A percentile compares a stretch with the other conserved stretches of the same genome.
These are phyloP conservation scores for Antrodiella citrinella DNA, from an alignment of 768 basidiomycete genomes.

Conservation along the genomic window DNA sequence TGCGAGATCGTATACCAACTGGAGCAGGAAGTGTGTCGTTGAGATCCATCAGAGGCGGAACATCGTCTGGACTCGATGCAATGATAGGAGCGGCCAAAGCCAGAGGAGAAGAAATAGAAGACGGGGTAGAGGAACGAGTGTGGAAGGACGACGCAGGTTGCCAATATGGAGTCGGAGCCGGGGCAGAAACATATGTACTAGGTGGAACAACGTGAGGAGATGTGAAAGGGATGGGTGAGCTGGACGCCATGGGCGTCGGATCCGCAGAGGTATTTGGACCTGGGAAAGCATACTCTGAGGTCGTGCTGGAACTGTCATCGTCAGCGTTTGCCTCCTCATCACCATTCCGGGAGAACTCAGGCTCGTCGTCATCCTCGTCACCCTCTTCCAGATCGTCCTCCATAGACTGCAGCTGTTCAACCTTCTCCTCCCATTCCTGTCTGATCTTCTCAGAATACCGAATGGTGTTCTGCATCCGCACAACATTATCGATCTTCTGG, in stretches of 20 bases:
- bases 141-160: slow-evolving; percentile 39
- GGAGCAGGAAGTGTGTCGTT: slow-evolving; percentile 34
- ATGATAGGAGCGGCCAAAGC: slow-evolving; percentile 81
- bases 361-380: slow-evolving; percentile 34
- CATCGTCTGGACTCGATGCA: slow-evolving; percentile 54
- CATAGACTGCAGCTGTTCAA: slow-evolving; percentile 56
- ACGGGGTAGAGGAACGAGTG: slow-evolving; percentile 82
- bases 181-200: slow-evolving; percentile 20
- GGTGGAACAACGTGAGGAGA: slow-evolving; percentile 5
- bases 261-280: slow-evolving; percentile 40
- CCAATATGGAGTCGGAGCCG: slow-evolving; percentile 30
- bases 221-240: slow-evolving; percentile 30
- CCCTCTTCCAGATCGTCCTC: slow-evolving; percentile 49
- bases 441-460: slow-evolving; percentile 95
- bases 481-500: slow-evolving; percentile 91
- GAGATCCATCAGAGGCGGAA: slow-evolving; percentile 59
- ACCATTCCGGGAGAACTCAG: slow-evolving; percentile 23
- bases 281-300: slow-evolving; percentile 55
- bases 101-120: slow-evolving; percentile 81
- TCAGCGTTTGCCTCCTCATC: slow-evolving; percentile 21
- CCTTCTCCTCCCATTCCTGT: slow-evolving; percentile 92
- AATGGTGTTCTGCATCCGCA: slow-evolving; percentile 95
- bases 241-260: slow-evolving; percentile 63
- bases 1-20: slow-evolving; percentile 50
- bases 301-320: slow-evolving; percentile 54